These are phyloP conservation scores for Sphaerulina vaccinii DNA, from an alignment of 2,329 filamentous ascomycete genomes.

Conservation along the genomic window DNA sequence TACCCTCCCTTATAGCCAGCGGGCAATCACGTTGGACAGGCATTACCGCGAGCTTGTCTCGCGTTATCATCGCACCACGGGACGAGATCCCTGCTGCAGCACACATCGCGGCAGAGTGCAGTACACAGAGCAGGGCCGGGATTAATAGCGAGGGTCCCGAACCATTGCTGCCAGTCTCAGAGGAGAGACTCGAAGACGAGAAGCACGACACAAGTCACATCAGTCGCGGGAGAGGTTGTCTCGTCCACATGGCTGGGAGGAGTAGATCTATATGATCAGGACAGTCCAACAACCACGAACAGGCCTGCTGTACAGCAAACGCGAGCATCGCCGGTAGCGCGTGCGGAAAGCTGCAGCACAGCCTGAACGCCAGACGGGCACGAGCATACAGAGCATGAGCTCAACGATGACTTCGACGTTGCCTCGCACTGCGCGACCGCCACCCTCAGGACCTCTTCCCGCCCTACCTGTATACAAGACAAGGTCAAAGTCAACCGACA, in stretches of 20 bases:
- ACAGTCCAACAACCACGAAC: neutral
- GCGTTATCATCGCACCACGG: neutral
- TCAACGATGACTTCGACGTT: conserved; percentile 45
- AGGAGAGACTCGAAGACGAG: too few relatives aligned
- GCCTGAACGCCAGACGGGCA: neutral
- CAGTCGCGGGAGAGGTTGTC: neutral
- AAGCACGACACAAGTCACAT: neutral
- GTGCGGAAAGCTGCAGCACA: neutral
- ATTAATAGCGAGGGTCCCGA: neutral
- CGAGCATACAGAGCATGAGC: neutral
- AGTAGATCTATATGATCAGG: neutral
- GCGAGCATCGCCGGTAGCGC: neutral
- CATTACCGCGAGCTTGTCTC: conserved; percentile 4
- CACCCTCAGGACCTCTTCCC: conserved; percentile 70
- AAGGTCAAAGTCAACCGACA: conserved; percentile 58
- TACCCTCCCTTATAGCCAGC: neutral
- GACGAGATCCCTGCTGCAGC: conserved; percentile 1
- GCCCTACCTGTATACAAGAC: conserved; percentile 72
- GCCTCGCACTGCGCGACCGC: conserved; percentile 58
- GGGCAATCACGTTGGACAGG: conserved; percentile 7
- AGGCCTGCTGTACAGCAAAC: neutral
- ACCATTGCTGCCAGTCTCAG: neutral
- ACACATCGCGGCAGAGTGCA: neutral
- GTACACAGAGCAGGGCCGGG: neutral
- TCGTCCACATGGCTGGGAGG: conserved; percentile 2